Percentiles rank a stretch among this genome's conserved stretches.
These are phyloP conservation scores for Plasmodium vivax DNA, from an alignment of 169 alveolate species.

Conservation along the genomic window DNA sequence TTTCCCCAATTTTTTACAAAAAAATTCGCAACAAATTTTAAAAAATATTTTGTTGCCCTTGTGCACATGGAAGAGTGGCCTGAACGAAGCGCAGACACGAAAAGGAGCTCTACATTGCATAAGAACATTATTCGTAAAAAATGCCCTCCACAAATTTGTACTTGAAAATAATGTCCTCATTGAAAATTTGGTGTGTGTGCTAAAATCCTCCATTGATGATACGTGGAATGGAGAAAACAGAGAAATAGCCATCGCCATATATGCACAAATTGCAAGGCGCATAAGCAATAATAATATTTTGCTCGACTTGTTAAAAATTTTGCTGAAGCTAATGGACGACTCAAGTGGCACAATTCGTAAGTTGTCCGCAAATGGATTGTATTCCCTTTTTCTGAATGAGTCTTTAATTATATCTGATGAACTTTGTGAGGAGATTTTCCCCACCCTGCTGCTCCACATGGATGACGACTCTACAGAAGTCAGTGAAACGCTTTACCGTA, in stretches of 20 bases:
- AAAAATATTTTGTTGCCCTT: conserved; percentile 47
- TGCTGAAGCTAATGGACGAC: conserved; percentile 35
- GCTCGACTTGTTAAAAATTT: conserved; percentile 32
- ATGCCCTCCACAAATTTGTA: background rate
- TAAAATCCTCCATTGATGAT: conserved; percentile 54
- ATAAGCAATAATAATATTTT: conserved; percentile 31
- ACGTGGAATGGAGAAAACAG: conserved; percentile 63
- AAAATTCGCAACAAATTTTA: conserved; percentile 21
- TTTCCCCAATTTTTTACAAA: conserved; percentile 26
- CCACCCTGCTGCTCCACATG: conserved; percentile 44
- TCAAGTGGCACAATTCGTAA: conserved; percentile 43
- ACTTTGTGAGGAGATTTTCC: conserved; percentile 23
- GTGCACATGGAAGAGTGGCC: conserved; percentile 61
- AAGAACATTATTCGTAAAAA: conserved; percentile 28
- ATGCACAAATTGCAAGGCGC: conserved; percentile 19
- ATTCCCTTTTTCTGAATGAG: conserved; percentile 51
- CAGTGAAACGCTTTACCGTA: conserved; percentile 35
- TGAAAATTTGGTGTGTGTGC: conserved; percentile 32
- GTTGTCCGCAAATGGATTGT: conserved; percentile 19
- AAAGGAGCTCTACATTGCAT: conserved; percentile 56
- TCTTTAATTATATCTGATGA: conserved; percentile 13
- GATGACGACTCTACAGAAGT: conserved; percentile 30
- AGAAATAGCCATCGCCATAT: conserved; percentile 47
- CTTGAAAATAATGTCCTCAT: conserved; percentile 29
- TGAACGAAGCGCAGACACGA: conserved; percentile 54